Evolutionary conservation across 2,329 filamentous ascomycete genomes (phyloP).

Genomic region (Botryosphaeria dothidea): DNA sequence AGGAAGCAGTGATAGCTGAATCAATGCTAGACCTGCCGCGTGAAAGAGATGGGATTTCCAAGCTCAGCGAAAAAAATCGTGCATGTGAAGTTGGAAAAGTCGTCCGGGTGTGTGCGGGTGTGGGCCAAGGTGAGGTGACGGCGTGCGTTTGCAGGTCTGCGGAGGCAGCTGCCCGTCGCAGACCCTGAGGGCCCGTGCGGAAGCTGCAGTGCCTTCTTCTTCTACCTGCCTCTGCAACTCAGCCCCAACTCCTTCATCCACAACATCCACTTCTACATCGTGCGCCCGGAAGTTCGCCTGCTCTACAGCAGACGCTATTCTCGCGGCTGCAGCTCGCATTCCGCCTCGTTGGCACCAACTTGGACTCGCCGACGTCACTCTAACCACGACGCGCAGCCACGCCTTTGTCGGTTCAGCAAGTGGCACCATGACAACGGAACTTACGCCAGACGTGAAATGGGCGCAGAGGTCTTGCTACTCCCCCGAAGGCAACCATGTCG

Average conservation of each 20-base stretch:
- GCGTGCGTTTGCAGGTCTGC: not conserved
- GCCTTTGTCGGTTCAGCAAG: not conserved
- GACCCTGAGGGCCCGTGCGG: not conserved
- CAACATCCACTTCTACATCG: not conserved
- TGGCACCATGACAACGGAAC: not conserved
- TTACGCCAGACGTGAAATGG: not conserved
- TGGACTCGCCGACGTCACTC: not conserved
- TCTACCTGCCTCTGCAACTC: not conserved
- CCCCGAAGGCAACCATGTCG: not conserved
- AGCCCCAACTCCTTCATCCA: not conserved
- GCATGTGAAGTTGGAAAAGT: not conserved
- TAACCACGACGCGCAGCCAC: not conserved
- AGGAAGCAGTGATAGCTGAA: not conserved
- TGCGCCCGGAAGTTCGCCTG: too few relatives aligned
- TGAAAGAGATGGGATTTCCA: too few relatives aligned
- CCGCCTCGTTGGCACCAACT: not conserved
- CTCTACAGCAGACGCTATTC: not conserved
- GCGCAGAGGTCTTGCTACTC: not conserved
- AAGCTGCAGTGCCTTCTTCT: not conserved
- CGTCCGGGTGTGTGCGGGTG: too few relatives aligned
- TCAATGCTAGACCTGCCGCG: too few relatives aligned
- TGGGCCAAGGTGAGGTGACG: not conserved
- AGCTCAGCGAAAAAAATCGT: too few relatives aligned
- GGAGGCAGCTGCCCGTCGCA: not conserved
- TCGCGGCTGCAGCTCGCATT: not conserved